A percentile compares a stretch with the other conserved stretches of the same genome.
These are phyloP conservation scores for Streptanthus diversifolius DNA, from an alignment of 345 rosid species.

Conservation along the genomic window DNA sequence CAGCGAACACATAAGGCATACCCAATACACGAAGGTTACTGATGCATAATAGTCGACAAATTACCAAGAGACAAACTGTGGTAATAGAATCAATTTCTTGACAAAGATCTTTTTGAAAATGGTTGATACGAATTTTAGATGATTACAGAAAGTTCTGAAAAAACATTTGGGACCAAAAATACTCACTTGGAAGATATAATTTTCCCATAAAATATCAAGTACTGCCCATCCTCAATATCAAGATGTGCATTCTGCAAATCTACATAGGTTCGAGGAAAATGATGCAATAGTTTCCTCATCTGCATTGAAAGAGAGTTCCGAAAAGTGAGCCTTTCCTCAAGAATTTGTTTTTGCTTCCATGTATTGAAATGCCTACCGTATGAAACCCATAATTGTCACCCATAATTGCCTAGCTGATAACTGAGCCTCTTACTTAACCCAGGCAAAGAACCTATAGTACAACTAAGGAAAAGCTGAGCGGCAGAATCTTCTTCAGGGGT, in stretches of 20 bases:
- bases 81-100: neutral
- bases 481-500: conserved; percentile 33
- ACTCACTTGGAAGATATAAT: conserved; percentile 73
- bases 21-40: neutral
- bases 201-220: conserved; percentile 81
- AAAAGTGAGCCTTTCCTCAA: conserved; percentile 23
- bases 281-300: conserved; percentile 76
- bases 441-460: conserved; percentile 49
- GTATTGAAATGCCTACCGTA: conserved; percentile 51
- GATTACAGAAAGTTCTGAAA: conserved; percentile 6
- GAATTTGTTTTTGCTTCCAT: neutral
- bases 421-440: conserved; percentile 66
- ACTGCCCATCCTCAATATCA: conserved; percentile 81
- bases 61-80: neutral
- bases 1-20: neutral
- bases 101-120: neutral
- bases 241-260: conserved; percentile 77
- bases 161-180: neutral
- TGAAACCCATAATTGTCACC: conserved; percentile 79
- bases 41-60: neutral
- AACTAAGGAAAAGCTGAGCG: conserved; percentile 48
- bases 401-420: conserved; percentile 59
- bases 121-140: neutral
- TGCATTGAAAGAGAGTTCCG: conserved; percentile 34
- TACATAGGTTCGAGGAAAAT: conserved; percentile 93